Conservation (phyloP, 495 filamentous ascomycete species). For the Cenococcum geophilum region DNA sequence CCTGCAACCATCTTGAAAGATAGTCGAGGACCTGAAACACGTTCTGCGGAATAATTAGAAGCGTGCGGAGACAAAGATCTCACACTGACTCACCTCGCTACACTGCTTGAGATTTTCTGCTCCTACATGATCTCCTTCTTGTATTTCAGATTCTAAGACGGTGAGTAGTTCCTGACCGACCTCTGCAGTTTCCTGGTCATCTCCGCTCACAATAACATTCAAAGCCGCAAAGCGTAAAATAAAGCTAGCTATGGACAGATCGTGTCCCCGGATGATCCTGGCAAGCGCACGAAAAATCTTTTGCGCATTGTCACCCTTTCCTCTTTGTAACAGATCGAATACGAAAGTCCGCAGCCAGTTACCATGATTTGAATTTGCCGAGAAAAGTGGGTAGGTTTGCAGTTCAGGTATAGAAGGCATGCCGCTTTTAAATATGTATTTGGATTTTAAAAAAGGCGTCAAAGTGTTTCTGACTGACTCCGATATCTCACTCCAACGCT, state of each 20-base stretch:
- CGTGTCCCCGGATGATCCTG: constrained; percentile 73
- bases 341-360: constrained; percentile 76
- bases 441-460: constrained; percentile 78
- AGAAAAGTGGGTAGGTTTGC: constrained; percentile 72
- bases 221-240: constrained; percentile 77
- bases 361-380: constrained; percentile 55
- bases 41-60: constrained; percentile 48
- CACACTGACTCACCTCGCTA: constrained; percentile 60
- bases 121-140: constrained; percentile 46
- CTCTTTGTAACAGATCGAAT: constrained; percentile 71
- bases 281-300: constrained; percentile 74
- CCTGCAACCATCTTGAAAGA: constrained; percentile 79
- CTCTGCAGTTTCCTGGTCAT: constrained; percentile 56
- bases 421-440: constrained; percentile 58
- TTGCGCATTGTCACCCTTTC: constrained; percentile 58
- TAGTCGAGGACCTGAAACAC: constrained; percentile 91
- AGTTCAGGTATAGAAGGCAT: constrained; percentile 45
- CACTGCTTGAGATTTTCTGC: constrained; percentile 69
- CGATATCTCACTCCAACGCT: constrained; percentile 70
- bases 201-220: constrained; percentile 68
- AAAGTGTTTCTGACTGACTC: constrained; percentile 69
- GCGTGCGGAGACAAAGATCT: neutral
- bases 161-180: constrained; percentile 63
- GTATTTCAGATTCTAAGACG: constrained; percentile 58
- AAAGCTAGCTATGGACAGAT: constrained; percentile 77